Evolutionary conservation across 495 filamentous ascomycete genomes (phyloP).

Genomic region (Chaetomium cochliodes): DNA sequence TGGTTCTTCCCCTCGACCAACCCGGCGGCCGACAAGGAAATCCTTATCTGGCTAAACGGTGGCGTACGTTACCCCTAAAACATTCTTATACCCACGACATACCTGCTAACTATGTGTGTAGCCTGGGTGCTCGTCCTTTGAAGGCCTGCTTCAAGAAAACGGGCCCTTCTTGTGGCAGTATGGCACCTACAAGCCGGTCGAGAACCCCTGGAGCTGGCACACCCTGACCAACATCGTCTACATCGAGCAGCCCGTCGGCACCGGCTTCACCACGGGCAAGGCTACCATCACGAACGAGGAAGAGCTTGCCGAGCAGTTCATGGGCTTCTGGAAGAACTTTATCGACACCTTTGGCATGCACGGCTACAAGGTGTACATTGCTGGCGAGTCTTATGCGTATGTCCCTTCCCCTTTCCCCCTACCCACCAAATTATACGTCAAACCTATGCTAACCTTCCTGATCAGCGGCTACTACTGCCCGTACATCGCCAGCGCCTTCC

Average conservation of each 20-base stretch:
- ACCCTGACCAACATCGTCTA: conserved; percentile 77
- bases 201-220: conserved; percentile 66
- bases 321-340: conserved; percentile 69
- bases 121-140: conserved; percentile 66
- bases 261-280: conserved; percentile 65
- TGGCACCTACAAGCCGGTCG: conserved; percentile 61
- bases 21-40: conserved; percentile 57
- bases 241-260: conserved; percentile 75
- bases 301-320: conserved; percentile 66
- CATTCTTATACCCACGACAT: too few relatives aligned
- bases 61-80: conserved; percentile 44
- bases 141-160: conserved; percentile 71
- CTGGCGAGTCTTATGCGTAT: conserved; percentile 67
- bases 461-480: conserved; percentile 66
- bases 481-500: conserved; percentile 73
- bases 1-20: conserved; percentile 73
- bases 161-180: conserved; percentile 74
- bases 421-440: background rate
- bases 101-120: conserved; percentile 19
- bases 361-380: conserved; percentile 63
- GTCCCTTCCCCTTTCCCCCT: background rate
- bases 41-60: conserved; percentile 73
- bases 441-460: background rate
- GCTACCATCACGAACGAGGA: conserved; percentile 61
- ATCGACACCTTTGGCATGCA: conserved; percentile 65